Evolutionary conservation across 2,329 filamentous ascomycete genomes (phyloP).

Genomic region (Didymella segeticola): DNA sequence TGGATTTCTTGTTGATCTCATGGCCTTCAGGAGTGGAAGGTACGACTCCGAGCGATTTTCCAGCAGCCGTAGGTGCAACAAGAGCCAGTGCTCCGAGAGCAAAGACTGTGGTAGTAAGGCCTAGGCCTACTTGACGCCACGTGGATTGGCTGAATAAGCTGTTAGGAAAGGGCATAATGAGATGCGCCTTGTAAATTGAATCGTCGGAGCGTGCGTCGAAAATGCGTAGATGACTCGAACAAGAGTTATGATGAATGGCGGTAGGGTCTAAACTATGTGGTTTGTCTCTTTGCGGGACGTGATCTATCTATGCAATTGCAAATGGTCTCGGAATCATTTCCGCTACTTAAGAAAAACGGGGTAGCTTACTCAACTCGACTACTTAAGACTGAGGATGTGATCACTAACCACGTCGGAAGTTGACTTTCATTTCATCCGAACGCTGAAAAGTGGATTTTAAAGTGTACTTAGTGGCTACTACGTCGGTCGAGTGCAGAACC

Average conservation of each 20-base stretch:
- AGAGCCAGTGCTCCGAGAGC: conserved; percentile 5
- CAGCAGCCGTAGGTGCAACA: background rate
- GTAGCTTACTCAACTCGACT: too few relatives aligned
- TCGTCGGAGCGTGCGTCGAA: background rate
- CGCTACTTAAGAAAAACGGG: too few relatives aligned
- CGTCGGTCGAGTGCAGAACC: too few relatives aligned
- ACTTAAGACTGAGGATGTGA: too few relatives aligned
- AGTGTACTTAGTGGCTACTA: too few relatives aligned
- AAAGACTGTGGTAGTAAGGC: conserved; percentile 12
- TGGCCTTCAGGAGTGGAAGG: conserved; percentile 10
- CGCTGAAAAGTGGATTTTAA: too few relatives aligned
- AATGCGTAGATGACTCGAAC: background rate
- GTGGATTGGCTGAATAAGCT: background rate
- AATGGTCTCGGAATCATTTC: too few relatives aligned
- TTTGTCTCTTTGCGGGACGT: too few relatives aligned
- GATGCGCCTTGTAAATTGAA: background rate
- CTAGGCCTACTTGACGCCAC: conserved; percentile 14
- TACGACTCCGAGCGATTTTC: background rate
- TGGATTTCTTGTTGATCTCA: conserved; percentile 6
- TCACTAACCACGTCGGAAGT: too few relatives aligned
- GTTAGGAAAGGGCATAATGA: background rate
- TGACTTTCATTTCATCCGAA: too few relatives aligned
- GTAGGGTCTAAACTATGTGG: too few relatives aligned
- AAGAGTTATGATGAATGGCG: background rate
- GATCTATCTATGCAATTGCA: too few relatives aligned